Base-by-base conservation (phyloP, 176 grass and related monocot genomes). In the Microstegium vimineum region DNA sequence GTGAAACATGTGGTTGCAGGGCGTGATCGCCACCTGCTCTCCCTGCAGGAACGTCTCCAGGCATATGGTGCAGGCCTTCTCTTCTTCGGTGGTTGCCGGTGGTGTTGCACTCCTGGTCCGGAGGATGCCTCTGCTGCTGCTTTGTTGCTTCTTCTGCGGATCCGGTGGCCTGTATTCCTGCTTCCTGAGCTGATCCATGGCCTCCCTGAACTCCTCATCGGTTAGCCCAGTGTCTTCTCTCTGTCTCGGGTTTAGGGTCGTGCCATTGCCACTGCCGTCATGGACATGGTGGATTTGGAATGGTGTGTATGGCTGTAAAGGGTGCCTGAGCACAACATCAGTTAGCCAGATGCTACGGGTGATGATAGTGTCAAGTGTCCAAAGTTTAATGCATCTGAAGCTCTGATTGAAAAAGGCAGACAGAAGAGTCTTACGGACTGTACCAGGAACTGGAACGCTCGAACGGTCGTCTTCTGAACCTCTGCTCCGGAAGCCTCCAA, bases 1-100 rank as follows among this genome's bases (percentile, higher is more conserved):
- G 52, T 97, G 94, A 47, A 97, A 93, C 70, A 79, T 90, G 84
- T 97, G 94, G 74, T 88, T 86, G 89, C 89, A 97, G 51, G 89
- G 91, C 23, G 91, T 93, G 37, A 79, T 51, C 41, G 84, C 66
- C 16, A 90, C 89, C 56, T 87, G 64, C 73, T 88, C 82, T 25
- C 43, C 26, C 3, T 71, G 12, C 12, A 83, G 4, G 22, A 88
- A 84, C 10, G 67, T 84, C 75, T 88, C 69, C 27, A 79, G 8
- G 61, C 86, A 84, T 68, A n/a, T n/a, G n/a, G n/a, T n/a, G n/a
- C n/a, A n/a, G n/a, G n/a, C n/a, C n/a, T n/a, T n/a, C n/a, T n/a
- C 63, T 30, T 87, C 67, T 45, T 73, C 81, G 3, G 17, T 66
- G n/a, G 54, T 57, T 66, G 68, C 34, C 18, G 17, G 3, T 74